Evolutionary conservation across 352 stramenopile genomes (phyloP), one percentile per base, ranked within the genome.

Genomic region (Peronosclerospora sorghi): DNA sequence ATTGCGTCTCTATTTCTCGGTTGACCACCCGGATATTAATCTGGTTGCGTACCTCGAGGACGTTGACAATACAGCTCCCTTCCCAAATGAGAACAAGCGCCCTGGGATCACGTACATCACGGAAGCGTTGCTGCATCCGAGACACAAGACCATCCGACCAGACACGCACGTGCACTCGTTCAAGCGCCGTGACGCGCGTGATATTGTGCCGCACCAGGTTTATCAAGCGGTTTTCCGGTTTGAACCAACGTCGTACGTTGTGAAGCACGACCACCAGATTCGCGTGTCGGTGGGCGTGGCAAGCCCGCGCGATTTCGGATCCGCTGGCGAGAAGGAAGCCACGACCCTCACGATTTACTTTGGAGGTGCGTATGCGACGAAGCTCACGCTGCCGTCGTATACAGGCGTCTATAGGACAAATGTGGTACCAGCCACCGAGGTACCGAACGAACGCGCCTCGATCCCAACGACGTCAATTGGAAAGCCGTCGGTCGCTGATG

Each of bases 191-290:
- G 59, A 90, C 40, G 50, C 58, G 35, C 70, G 73, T 32, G 55
- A 73, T 49, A 80, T 90, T 37, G 59, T 73, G 21, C 54, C 72
- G 13, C 68, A 62, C 34, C 54, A 73, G 38, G 71, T 90, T 4
- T 86, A 90, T 59, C 73, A 90, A 50, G 75, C 78, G 27, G 68
- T 84, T 49, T 65, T 90, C 38, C 69, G 68, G 14, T 90, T 90
- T 41, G 35, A 85, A 56, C 70, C 74, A 4, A 73, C 75, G 24
- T 86, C 74, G 55, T 90, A 86, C 54, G 56, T 86, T 7, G 47
- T 90, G 21, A 83, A 86, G 59, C 75, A 65, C 44, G 45, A 84
- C 46, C 78, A 90, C 51, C 73, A 87, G 50, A 43, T 90, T 29
- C 78, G 78, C 35, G 54, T 90, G 35, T 72, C 68, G 20, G 78